Percentiles rank a stretch among this genome's conserved stretches.
Evolutionary conservation across 208 protist genomes (phyloP).

Genomic region (Trichomonas vaginalis): DNA sequence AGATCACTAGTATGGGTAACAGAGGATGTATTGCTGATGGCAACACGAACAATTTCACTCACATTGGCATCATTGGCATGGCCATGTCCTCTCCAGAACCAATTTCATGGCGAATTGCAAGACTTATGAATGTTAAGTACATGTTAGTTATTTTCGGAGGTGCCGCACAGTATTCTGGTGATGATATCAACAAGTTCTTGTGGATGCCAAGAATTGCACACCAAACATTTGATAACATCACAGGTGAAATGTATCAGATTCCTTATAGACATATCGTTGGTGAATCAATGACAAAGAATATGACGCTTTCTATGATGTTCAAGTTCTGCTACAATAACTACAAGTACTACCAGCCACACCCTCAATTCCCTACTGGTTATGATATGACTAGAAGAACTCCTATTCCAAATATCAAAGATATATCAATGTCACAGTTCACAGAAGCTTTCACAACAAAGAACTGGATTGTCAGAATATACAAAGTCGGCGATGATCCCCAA

Average conservation of each 20-base stretch:
- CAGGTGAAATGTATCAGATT: neutral
- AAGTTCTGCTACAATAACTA: conserved; percentile 11
- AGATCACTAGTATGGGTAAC: conserved; percentile 82
- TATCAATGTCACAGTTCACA: conserved; percentile 43
- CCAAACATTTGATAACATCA: conserved; percentile 24
- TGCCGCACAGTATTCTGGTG: conserved; percentile 57
- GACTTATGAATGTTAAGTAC: conserved; percentile 80
- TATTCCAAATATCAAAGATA: neutral
- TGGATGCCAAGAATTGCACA: conserved; percentile 71
- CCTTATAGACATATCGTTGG: neutral
- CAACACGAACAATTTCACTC: conserved; percentile 96
- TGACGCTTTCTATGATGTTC: conserved; percentile 13
- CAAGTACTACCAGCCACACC: neutral
- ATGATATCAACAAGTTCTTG: conserved; percentile 86
- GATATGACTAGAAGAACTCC: neutral
- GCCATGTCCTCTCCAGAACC: conserved; percentile 60
- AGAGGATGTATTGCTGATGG: conserved; percentile 77
- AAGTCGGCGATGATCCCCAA: conserved; percentile 45
- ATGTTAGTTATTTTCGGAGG: conserved; percentile 81
- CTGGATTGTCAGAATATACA: conserved; percentile 85
- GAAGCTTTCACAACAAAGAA: conserved; percentile 72
- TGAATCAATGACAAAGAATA: neutral
- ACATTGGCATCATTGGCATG: conserved; percentile 82
- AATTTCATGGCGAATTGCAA: conserved; percentile 56
- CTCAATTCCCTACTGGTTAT: neutral